Conservation (phyloP, 192 early-diverging fungal species). For the Funneliformis mosseae region DNA sequence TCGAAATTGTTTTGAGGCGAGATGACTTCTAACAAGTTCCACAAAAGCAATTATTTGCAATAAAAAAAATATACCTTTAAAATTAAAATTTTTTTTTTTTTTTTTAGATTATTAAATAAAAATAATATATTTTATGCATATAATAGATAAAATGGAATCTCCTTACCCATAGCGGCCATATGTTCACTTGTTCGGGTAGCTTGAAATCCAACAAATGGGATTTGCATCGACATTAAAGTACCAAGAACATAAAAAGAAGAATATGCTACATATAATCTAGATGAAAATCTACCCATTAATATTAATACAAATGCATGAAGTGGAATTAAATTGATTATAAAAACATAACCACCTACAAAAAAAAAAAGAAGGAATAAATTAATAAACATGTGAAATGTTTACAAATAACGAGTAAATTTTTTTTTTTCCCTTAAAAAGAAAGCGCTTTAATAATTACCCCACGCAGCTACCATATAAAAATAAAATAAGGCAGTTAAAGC, state of each 20-base stretch:
- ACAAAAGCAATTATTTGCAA: slow-evolving; percentile 94
- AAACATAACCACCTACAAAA: slow-evolving; percentile 86
- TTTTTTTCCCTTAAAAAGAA: too few relatives aligned
- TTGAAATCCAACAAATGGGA: slow-evolving; percentile 99
- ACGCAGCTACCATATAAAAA: slow-evolving; percentile 99
- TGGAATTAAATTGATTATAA: slow-evolving; percentile 99
- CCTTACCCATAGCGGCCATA: slow-evolving; percentile 94
- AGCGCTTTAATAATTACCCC: slow-evolving; percentile 64
- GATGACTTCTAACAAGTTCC: slow-evolving; percentile 74
- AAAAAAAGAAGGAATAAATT: neutral
- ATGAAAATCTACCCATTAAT: slow-evolving; percentile 95
- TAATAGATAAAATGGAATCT: slow-evolving; percentile 29
- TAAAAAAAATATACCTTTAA: slow-evolving; percentile 88
- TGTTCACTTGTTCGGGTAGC: slow-evolving; percentile 97
- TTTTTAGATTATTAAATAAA: neutral
- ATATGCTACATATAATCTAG: slow-evolving; percentile 94
- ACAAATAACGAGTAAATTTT: too few relatives aligned
- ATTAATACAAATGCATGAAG: slow-evolving; percentile 93
- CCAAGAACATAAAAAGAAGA: slow-evolving; percentile 98
- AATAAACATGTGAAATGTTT: neutral
- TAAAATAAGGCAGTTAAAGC: slow-evolving; percentile 89
- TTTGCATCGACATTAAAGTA: slow-evolving; percentile 96
- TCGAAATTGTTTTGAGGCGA: slow-evolving; percentile 87
- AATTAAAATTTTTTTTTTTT: neutral
- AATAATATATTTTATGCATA: too few relatives aligned